phyloP scores from a whole-genome alignment of 768 basidiomycete species.

The Austroboletus festivus region DNA sequence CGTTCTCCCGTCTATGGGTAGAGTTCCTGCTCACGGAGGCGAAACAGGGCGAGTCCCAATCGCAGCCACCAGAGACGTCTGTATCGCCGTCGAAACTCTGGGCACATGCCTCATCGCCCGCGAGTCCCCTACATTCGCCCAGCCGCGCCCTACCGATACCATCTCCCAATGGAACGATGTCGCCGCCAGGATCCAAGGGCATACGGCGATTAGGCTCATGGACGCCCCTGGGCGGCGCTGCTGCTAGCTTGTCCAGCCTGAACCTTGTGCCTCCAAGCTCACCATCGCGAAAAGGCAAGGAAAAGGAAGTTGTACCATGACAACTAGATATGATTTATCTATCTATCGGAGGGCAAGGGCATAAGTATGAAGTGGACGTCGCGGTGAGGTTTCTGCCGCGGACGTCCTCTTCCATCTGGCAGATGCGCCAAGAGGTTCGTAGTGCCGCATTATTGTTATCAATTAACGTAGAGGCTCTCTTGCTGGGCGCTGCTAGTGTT shows the following conservation, averaged over 20 bases:
- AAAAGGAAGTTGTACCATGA: conserved; percentile 32
- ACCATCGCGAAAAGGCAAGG: conserved; percentile 47
- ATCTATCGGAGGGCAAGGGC: not conserved
- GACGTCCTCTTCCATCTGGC: no score
- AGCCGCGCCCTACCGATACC: conserved; percentile 4
- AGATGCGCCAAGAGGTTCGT: no score
- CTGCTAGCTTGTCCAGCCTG: conserved; percentile 41
- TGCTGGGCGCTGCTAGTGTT: no score
- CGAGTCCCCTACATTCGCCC: conserved; percentile 30
- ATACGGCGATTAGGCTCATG: conserved; percentile 40
- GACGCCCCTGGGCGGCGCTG: conserved; percentile 30
- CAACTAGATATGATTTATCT: not conserved
- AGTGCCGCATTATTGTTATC: no score
- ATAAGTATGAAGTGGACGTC: conserved; percentile 2
- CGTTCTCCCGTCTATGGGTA: conserved; percentile 96
- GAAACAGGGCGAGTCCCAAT: conserved; percentile 34
- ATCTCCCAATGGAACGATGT: conserved; percentile 1
- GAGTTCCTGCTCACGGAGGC: conserved; percentile 97
- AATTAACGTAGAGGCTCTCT: no score
- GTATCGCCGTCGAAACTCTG: conserved; percentile 23
- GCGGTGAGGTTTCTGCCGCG: not conserved
- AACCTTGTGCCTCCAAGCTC: conserved; percentile 32
- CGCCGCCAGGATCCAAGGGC: conserved; percentile 28
- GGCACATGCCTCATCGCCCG: conserved; percentile 38
- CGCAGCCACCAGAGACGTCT: conserved; percentile 10